Conservation (phyloP, 805 yeast genomes). For the Candida ovalis region DNA sequence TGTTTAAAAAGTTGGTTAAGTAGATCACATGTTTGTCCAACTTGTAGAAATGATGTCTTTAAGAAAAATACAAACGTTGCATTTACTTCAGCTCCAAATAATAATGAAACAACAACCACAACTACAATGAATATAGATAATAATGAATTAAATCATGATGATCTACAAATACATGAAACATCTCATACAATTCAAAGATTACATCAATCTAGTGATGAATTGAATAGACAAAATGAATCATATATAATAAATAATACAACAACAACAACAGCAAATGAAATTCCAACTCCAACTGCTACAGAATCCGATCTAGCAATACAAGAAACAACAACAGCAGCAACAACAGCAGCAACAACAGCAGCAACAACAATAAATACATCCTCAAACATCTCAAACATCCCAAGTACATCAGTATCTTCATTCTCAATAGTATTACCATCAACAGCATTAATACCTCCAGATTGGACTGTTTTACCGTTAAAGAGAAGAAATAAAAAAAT, state of each 20-base stretch:
- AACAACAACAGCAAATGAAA: constrained; percentile 2
- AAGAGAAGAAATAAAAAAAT: constrained; percentile 1
- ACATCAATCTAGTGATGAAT: too few relatives aligned
- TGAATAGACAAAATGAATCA: too few relatives aligned
- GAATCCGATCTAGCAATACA: not conserved
- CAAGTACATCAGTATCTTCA: not conserved
- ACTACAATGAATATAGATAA: too few relatives aligned
- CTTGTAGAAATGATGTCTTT: constrained; percentile 74
- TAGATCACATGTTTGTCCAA: constrained; percentile 89
- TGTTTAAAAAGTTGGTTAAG: constrained; percentile 93
- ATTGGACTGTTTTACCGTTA: constrained; percentile 28
- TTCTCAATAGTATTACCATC: constrained; percentile 16
- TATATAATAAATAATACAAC: too few relatives aligned
- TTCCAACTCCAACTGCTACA: constrained; percentile 2
- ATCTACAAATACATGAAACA: too few relatives aligned
- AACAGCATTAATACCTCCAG: constrained; percentile 29
- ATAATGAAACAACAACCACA: constrained; percentile 1
- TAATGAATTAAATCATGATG: too few relatives aligned
- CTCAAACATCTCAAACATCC: not conserved
- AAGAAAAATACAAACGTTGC: constrained; percentile 16
- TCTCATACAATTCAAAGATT: too few relatives aligned
- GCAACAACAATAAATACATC: not conserved
- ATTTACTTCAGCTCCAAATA: not conserved
- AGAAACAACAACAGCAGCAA: not conserved
- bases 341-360: not conserved